Evolutionary conservation across 169 alveolate genomes (phyloP), one percentile per base, ranked within the genome.

Genomic region (Neospora caninum): DNA sequence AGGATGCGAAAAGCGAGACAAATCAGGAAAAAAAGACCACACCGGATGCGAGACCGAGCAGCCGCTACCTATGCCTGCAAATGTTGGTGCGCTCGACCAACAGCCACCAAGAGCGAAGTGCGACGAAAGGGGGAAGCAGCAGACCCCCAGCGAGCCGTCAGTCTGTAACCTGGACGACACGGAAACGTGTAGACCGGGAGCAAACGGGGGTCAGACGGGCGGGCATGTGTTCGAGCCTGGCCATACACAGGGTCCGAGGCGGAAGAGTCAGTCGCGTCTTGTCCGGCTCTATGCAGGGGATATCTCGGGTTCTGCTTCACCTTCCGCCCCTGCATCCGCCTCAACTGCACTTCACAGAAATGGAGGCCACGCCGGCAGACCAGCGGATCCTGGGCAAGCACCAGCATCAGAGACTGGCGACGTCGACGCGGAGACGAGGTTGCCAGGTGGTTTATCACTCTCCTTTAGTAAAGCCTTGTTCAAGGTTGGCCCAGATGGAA

Each of bases 401-500:
- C 6, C 58, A 49, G 18, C 58, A 49, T 49, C 58, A 49, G 58
- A 0, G 18, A 49, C 9, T 22, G 58, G 58, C 18, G 58, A 49
- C 58, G 58, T 13, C 58, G 78, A 29, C 10, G 29, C 78, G 34
- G 31, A 64, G 78, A 64, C 9, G 42, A 34, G 45, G 45, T 45
- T 78, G 39, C 87, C 87, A 78, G 87, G 87, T 22, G 87, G 87
- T 34, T 29, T 78, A 9, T 78, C 87, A 20, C 43, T 25, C 45
- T 22, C 87, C 45, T 16, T 78, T 34, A 34, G 42, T 22, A 78
- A 78, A 39, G 87, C 87, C 7, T 34, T 78, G 45, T 42, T 78
- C 53, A 78, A 78, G 45, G 87, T 78, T 78, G 87, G 45, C 87
- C 29, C 87, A 78, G 53, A 39, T 4, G 87, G 87, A 34, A 22